Conservation (phyloP, 208 protist species). For the Leptomonas pyrrhocoris region DNA sequence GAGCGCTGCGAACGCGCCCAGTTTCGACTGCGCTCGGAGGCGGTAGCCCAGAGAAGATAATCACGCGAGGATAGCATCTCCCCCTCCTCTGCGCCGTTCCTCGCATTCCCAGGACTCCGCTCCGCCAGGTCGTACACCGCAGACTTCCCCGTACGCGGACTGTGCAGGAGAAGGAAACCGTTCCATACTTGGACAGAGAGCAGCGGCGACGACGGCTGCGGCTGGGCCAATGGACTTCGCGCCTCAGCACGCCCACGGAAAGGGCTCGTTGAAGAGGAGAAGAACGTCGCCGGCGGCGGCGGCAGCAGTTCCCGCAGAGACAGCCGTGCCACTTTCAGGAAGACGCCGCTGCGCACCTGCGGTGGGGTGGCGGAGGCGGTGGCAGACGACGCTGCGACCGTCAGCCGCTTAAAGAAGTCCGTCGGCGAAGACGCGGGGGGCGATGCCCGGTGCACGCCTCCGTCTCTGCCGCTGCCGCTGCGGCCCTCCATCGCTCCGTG, state of each 20-base stretch:
- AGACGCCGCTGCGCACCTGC: constrained; percentile 8
- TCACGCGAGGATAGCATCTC: background rate
- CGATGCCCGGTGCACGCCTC: background rate
- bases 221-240: too few relatives aligned
- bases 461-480: background rate
- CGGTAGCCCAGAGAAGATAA: constrained; percentile 3
- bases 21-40: constrained; percentile 1
- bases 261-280: background rate
- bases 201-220: background rate
- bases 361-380: constrained; percentile 22
- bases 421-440: background rate
- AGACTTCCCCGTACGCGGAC: constrained; percentile 17
- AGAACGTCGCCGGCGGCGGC: background rate
- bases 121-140: constrained; percentile 49
- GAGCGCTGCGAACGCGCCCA: background rate
- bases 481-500: background rate
- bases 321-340: constrained; percentile 9
- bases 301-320: constrained; percentile 22
- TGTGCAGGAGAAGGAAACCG: constrained; percentile 59
- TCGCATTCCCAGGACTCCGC: background rate
- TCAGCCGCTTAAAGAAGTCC: constrained; percentile 32
- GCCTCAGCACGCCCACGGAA: background rate
- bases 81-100: too few relatives aligned
- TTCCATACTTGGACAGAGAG: constrained; percentile 56
- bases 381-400: constrained; percentile 19